Evolutionary conservation across 225 moss, liverwort and hornwort genomes (phyloP).

Genomic region (Climacium dendroides): DNA sequence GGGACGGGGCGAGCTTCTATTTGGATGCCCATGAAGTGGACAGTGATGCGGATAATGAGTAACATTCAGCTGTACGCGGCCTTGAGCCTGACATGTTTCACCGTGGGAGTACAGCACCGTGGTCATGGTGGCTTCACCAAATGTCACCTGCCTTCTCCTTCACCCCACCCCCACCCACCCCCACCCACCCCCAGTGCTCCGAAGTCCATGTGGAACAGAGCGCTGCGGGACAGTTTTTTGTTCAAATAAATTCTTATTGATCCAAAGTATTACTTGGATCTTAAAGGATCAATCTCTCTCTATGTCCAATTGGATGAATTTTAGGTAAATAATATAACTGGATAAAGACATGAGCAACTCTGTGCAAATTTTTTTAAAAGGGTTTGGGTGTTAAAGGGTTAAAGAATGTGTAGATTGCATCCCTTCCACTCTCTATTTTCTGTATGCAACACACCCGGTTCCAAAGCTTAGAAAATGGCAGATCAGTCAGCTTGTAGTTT

Average conservation of each 20-base stretch:
- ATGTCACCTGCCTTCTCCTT: not conserved
- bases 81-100: not conserved
- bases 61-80: not conserved
- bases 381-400: not conserved
- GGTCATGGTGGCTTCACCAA: not conserved
- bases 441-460: not conserved
- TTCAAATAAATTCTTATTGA: not conserved
- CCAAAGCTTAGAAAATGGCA: not conserved
- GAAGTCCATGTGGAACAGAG: not conserved
- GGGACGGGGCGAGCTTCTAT: slow-evolving; percentile 38
- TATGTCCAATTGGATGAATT: not conserved
- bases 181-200: not conserved
- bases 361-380: not conserved
- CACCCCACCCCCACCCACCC: no score
- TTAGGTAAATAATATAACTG: not conserved
- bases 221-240: not conserved
- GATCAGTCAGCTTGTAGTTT: not conserved
- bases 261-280: not conserved
- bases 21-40: slow-evolving; percentile 41
- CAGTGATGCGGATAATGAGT: slow-evolving; percentile 52
- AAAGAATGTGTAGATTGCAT: not conserved
- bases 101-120: not conserved
- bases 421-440: not conserved
- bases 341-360: not conserved
- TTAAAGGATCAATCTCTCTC: not conserved